Conservation (phyloP, 2,329 filamentous ascomycete genomes). For the Sarocladiaceae sp. region DNA sequence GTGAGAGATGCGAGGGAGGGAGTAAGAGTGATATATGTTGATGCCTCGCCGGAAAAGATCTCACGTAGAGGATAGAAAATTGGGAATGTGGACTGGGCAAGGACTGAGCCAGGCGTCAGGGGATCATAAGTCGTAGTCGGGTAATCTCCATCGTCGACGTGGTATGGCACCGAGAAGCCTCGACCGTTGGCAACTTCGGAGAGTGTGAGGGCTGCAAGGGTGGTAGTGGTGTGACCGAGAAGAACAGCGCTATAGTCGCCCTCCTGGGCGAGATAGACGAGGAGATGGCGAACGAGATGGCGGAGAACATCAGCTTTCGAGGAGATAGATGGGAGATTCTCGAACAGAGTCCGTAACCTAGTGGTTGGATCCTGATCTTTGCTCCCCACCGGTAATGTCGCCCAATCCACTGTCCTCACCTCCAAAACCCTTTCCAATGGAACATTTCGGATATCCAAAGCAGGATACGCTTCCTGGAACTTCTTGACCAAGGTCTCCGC, state of each 20-base stretch:
- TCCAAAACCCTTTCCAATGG: slow-evolving; percentile 60
- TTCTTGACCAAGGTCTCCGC: slow-evolving; percentile 44
- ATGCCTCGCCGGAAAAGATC: slow-evolving; percentile 75
- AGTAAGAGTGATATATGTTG: slow-evolving; percentile 57
- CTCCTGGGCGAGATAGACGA: slow-evolving; percentile 60
- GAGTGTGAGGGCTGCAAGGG: slow-evolving; percentile 80
- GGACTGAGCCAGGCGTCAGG: slow-evolving; percentile 17
- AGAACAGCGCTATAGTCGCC: slow-evolving; percentile 66
- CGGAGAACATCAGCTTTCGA: slow-evolving; percentile 70
- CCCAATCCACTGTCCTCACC: slow-evolving; percentile 50
- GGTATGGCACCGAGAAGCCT: slow-evolving; percentile 78
- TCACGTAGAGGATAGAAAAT: slow-evolving; percentile 82
- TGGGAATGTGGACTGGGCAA: slow-evolving; percentile 24
- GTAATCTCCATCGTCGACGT: slow-evolving; percentile 68
- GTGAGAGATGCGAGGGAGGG: slow-evolving; percentile 48
- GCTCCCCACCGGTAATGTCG: slow-evolving; percentile 30
- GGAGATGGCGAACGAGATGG: slow-evolving; percentile 66
- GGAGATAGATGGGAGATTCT: slow-evolving; percentile 65
- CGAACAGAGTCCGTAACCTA: slow-evolving; percentile 51
- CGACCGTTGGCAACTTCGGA: slow-evolving; percentile 88
- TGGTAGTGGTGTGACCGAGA: slow-evolving; percentile 82
- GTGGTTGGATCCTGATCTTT: slow-evolving; percentile 24
- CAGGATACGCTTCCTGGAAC: slow-evolving; percentile 59
- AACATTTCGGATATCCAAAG: slow-evolving; percentile 58
- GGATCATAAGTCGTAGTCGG: slow-evolving; percentile 27